These are phyloP conservation scores for Sporobolomyces phaffii DNA, from an alignment of 768 basidiomycete species.

Conservation along the genomic window DNA sequence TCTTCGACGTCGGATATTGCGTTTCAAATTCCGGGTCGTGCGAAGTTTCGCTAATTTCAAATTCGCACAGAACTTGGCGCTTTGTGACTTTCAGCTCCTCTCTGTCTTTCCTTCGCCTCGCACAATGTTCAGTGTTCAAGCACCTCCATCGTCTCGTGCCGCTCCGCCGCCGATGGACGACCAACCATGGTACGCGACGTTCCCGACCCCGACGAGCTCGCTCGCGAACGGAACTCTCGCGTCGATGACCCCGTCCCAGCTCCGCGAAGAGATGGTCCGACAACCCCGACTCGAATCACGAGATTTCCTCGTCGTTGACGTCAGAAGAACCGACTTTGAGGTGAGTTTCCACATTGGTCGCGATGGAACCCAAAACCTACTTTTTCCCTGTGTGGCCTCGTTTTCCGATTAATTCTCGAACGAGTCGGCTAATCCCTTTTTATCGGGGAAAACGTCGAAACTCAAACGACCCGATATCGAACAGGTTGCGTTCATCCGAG, in stretches of 20 bases:
- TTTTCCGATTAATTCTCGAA: too few relatives aligned
- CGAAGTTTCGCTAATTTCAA: too few relatives aligned
- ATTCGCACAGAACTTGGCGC: too few relatives aligned
- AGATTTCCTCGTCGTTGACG: slow-evolving; percentile 49
- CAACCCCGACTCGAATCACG: neutral
- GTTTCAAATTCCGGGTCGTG: too few relatives aligned
- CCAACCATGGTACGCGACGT: slow-evolving; percentile 17
- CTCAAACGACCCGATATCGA: neutral
- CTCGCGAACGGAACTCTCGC: neutral
- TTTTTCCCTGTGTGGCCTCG: too few relatives aligned
- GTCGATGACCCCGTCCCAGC: neutral
- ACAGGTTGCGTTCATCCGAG: slow-evolving; percentile 39
- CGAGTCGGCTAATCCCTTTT: neutral
- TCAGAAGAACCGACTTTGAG: slow-evolving; percentile 49
- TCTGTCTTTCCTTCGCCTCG: too few relatives aligned
- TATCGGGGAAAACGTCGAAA: too few relatives aligned
- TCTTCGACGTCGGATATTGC: too few relatives aligned
- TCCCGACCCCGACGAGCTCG: neutral
- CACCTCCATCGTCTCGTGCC: neutral
- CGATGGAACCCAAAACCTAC: too few relatives aligned
- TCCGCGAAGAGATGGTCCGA: neutral
- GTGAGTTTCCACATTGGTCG: slow-evolving; percentile 38
- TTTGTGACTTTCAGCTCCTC: too few relatives aligned
- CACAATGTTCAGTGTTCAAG: neutral
- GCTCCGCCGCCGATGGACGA: neutral